Base-by-base conservation (phyloP, 1,284 basidiomycete genomes). In the Mycosarcoma mackinlayi region DNA sequence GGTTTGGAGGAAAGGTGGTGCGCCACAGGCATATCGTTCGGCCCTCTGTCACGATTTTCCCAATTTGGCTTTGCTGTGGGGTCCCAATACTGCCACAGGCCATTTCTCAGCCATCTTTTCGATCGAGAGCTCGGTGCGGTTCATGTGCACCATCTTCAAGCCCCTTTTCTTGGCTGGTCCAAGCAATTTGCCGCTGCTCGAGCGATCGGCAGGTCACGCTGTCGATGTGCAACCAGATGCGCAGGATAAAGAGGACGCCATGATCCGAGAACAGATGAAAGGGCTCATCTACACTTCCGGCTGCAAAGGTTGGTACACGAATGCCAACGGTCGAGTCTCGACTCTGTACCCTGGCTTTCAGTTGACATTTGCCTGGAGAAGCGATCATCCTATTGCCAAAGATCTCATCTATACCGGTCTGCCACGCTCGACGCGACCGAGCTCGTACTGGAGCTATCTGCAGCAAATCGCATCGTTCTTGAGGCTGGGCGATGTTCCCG, bases 1-100 rank as follows among this genome's bases (percentile, higher is more conserved):
- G 6, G 41, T 70, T 11, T 76, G 71, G 70, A 28, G 28, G 16
- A 58, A 69, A 25, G 19, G 21, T 3, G 62, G 67, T 13, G 71
- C 54, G 2, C 67, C 62, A 3, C 59, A 71, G 31, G 61, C 58
- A 1, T 78, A 78, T 27, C 57, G 76, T 10, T 48, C 54, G 7
- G 53, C 69, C 6, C 38, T 78, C 31, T 37, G 63, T n/a, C 47
- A 62, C 38, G 58, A 54, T 27, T 75, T 77, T 39, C 76, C 76
- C 28, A 78, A 78, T 50, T 34, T 75, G 16, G 63, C 74, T 46
- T 30, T 66, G 11, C 37, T 73, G 9, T 68, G 64, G 65, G 76
- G 76, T 4, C 63, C 75, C 23, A 73, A 73, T 24, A 33, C 51
- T 2, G 73, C 49, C 8, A 78, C 76, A 1, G 75, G 75, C 5